A percentile compares a stretch with the other conserved stretches of the same genome.
Evolutionary conservation across 2,329 filamentous ascomycete species (phyloP).

Genomic region (Gaeumannomyces sp.): DNA sequence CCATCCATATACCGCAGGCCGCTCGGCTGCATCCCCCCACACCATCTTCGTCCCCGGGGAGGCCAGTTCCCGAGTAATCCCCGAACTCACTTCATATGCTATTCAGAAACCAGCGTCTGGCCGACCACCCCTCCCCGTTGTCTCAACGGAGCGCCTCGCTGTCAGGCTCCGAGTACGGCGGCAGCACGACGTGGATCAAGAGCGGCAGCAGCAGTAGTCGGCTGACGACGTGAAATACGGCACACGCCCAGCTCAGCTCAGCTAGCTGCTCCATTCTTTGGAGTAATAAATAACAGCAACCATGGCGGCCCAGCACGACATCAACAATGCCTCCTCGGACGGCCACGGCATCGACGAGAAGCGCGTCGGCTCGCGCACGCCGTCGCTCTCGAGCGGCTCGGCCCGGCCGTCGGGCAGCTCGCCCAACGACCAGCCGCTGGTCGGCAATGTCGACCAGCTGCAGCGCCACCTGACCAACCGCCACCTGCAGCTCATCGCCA

Average conservation of each 20-base stretch:
- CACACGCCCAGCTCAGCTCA: too few species aligned
- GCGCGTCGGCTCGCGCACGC: not conserved
- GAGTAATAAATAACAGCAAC: too few species aligned
- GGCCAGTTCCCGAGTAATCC: not conserved
- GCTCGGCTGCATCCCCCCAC: too few species aligned
- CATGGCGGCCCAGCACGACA: not conserved
- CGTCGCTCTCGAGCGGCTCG: not conserved
- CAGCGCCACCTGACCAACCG: slow-evolving; percentile 47
- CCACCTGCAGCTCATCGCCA: slow-evolving; percentile 53
- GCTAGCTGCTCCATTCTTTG: too few species aligned
- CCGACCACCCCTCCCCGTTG: slow-evolving; percentile 1
- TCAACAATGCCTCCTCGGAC: not conserved
- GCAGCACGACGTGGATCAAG: not conserved
- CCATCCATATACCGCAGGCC: too few species aligned
- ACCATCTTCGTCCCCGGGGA: not conserved
- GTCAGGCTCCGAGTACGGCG: slow-evolving; percentile 6
- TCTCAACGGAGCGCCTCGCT: slow-evolving; percentile 7
- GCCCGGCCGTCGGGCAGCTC: not conserved
- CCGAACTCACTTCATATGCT: not conserved
- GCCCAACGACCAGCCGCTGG: not conserved
- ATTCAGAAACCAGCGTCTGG: not conserved
- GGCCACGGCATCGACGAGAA: not conserved
- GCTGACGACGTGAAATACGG: too few species aligned
- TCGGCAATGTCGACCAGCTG: slow-evolving; percentile 18
- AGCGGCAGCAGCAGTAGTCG: too few species aligned